Evolutionary conservation across 495 filamentous ascomycete species (phyloP).

Genomic region (Tirmania nivea): DNA sequence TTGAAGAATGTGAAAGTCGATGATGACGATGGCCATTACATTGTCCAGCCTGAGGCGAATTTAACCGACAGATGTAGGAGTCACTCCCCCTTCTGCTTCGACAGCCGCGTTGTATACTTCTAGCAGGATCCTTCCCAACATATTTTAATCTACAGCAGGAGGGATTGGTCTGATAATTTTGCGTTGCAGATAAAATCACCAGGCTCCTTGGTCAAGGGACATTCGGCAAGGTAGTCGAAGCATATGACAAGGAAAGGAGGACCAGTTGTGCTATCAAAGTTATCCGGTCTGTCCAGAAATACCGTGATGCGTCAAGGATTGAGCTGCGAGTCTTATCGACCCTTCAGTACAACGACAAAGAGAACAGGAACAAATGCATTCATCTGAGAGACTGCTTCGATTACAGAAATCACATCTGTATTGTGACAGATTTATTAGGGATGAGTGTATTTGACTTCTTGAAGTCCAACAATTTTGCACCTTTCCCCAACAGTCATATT

Average conservation of each 20-base stretch:
- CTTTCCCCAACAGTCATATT: constrained; percentile 97
- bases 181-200: constrained; percentile 53
- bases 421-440: constrained; percentile 87
- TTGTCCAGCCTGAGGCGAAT: constrained; percentile 60
- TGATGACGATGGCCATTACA: constrained; percentile 92
- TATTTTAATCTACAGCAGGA: constrained; percentile 3
- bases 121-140: not conserved
- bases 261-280: constrained; percentile 86
- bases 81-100: not conserved
- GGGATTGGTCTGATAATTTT: constrained; percentile 7
- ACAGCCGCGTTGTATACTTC: no score
- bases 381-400: constrained; percentile 95
- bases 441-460: constrained; percentile 98
- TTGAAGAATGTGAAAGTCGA: constrained; percentile 35
- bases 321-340: constrained; percentile 85
- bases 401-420: constrained; percentile 93
- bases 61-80: constrained; percentile 64
- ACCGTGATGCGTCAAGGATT: constrained; percentile 89
- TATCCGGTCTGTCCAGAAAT: constrained; percentile 94
- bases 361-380: constrained; percentile 91
- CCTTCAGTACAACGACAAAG: constrained; percentile 65
- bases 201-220: constrained; percentile 87
- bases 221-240: constrained; percentile 94
- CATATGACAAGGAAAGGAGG: constrained; percentile 50
- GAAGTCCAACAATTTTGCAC: constrained; percentile 81